phyloP scores from a whole-genome alignment of 805 yeast species.

The Kazachstania africana region DNA sequence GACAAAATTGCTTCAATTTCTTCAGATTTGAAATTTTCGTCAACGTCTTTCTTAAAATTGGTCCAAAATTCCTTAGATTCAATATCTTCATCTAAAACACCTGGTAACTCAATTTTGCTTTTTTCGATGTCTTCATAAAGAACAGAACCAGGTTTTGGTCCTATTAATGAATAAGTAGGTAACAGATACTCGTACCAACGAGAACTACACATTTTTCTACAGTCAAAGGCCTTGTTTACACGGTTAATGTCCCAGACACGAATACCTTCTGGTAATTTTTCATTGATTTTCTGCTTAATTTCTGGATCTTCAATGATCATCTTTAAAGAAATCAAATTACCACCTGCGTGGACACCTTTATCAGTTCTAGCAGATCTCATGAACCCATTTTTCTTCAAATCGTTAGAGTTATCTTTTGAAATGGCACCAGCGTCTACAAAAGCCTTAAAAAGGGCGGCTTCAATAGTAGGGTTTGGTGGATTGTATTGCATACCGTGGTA shows the following conservation, averaged over 20 bases:
- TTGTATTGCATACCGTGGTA: constrained; percentile 94
- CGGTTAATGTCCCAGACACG: constrained; percentile 89
- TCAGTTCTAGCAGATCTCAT: constrained; percentile 85
- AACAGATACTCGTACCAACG: constrained; percentile 87
- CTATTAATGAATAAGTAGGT: constrained; percentile 82
- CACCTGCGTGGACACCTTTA: constrained; percentile 97
- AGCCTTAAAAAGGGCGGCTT: constrained; percentile 77
- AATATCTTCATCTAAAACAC: constrained; percentile 44
- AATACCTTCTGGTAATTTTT: constrained; percentile 69
- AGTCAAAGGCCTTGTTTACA: constrained; percentile 83
- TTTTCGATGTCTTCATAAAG: constrained; percentile 48
- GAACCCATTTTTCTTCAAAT: constrained; percentile 77
- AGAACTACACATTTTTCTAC: constrained; percentile 92
- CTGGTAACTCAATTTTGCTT: constrained; percentile 45
- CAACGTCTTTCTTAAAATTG: constrained; percentile 24
- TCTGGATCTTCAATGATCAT: constrained; percentile 51
- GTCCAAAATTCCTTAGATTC: constrained; percentile 74
- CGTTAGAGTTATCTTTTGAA: constrained; percentile 75
- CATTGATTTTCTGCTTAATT: constrained; percentile 61
- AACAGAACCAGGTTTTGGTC: constrained; percentile 72
- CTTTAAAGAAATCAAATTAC: constrained; percentile 77
- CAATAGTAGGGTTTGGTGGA: constrained; percentile 81
- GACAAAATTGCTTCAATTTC: constrained; percentile 16
- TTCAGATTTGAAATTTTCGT: constrained; percentile 22
- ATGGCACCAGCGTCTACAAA: constrained; percentile 81